phyloP scores from a whole-genome alignment of 257 asterid species.

The Mitragyna speciosa region DNA sequence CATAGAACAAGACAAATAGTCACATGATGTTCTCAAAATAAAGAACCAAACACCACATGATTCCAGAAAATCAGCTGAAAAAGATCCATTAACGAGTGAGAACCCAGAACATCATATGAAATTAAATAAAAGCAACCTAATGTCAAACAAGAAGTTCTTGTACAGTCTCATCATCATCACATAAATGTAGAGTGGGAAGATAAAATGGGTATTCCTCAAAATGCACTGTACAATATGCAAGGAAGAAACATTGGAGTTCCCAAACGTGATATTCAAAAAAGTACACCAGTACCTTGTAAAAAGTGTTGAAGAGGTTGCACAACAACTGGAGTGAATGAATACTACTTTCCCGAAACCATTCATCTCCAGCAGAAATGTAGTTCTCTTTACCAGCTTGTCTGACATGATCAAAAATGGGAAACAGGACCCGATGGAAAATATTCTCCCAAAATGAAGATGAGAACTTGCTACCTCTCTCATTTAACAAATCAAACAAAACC shows the following conservation, averaged over 20 bases:
- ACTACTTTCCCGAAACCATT: slow-evolving; percentile 82
- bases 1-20: slow-evolving; percentile 17
- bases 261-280: not conserved
- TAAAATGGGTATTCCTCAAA: not conserved
- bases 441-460: slow-evolving; percentile 95
- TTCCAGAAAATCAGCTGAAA: not conserved
- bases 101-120: not conserved
- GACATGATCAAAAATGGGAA: slow-evolving; percentile 95
- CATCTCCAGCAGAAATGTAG: slow-evolving; percentile 56
- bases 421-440: slow-evolving; percentile 82
- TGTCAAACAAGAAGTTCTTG: not conserved
- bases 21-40: not conserved
- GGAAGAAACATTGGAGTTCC: not conserved
- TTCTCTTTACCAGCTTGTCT: slow-evolving; percentile 85
- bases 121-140: not conserved
- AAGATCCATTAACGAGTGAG: not conserved
- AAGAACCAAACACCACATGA: not conserved
- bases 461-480: slow-evolving; percentile 97
- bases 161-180: not conserved
- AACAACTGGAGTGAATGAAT: slow-evolving; percentile 90
- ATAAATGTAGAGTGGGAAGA: not conserved
- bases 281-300: slow-evolving; percentile 74
- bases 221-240: not conserved
- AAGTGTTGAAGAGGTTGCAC: slow-evolving; percentile 95
- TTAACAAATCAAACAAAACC: slow-evolving; percentile 94